Base-by-base conservation (phyloP, 192 early-diverging fungal species). In the Coemansia sp. region DNA sequence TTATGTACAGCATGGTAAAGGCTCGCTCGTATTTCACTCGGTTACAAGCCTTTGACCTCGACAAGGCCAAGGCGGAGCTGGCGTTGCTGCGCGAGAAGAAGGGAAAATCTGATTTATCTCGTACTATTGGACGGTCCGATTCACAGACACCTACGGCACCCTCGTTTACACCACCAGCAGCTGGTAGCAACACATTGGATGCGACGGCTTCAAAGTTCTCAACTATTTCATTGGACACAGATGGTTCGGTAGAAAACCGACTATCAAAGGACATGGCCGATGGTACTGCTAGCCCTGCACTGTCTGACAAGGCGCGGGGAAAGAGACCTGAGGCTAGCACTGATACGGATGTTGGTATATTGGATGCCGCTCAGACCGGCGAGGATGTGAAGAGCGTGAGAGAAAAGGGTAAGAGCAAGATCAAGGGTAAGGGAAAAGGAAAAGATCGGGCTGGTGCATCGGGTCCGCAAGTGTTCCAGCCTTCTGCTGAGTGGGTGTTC, bases 1-100 rank as follows among this genome's bases (percentile, higher is more conserved):
- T 96, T 14, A 78, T 92, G 20, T 93, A 93, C 65, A 83, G 85
- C 20, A 76, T 96, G 53, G 80, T 93, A 19, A 79, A 87, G 37
- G 73, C 85, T 42, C 86, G 87, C 30, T 59, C 78, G 13, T 86
- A 81, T 41, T 85, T 96, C 54, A 78, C 82, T 36, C 77, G 78
- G 5, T 62, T 96, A 34, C 63, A 73, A 26, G 55, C 78, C 13
- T 83, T 96, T 45, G 85, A 84, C 2, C 73, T 93, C 33, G 78
- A 73, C 28, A 59, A 62, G 43, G 92, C 85, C 19, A 47, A 83
- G 42, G 66, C 46, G 8, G 86, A 91, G 29, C 74, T 74, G 13
- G 50, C 60, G 19, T 50, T 54, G 20, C 84, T 43, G 53, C 80
- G 35, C 64, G 78, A 47, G 46, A 83, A 30, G 75, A 85, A 50